Evolutionary conservation across 1,284 basidiomycete genomes (phyloP).

Genomic region (Boletus sp.): DNA sequence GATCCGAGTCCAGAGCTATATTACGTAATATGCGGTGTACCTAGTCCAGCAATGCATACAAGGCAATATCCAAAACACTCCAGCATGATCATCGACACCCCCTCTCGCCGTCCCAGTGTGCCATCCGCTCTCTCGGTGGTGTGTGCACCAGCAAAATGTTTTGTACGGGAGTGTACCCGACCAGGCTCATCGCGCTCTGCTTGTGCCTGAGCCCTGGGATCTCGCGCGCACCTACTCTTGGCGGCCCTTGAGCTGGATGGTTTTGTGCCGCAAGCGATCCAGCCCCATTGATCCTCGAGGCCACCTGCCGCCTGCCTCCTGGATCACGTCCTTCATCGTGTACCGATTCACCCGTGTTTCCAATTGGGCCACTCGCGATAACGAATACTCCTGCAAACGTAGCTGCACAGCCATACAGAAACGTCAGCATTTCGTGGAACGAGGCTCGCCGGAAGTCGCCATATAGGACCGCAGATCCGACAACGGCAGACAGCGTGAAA

Average conservation of each 20-base stretch:
- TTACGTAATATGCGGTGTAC: no score
- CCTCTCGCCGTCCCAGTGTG: slow-evolving; percentile 13
- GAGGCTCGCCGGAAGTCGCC: slow-evolving; percentile 83
- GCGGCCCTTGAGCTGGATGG: slow-evolving; percentile 43
- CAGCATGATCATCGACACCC: neutral
- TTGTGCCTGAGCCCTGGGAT: slow-evolving; percentile 46
- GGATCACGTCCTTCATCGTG: slow-evolving; percentile 27
- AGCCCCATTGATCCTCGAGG: slow-evolving; percentile 32
- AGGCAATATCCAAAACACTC: neutral
- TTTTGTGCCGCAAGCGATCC: slow-evolving; percentile 36
- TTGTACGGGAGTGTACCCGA: slow-evolving; percentile 72
- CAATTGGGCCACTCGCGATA: slow-evolving; percentile 55
- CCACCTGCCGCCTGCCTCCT: slow-evolving; percentile 31
- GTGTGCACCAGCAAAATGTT: slow-evolving; percentile 61
- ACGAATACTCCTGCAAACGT: slow-evolving; percentile 87
- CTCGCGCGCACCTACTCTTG: slow-evolving; percentile 38
- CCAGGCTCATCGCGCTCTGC: slow-evolving; percentile 54
- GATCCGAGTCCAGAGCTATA: no score
- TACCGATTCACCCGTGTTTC: slow-evolving; percentile 21
- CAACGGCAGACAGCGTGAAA: slow-evolving; percentile 82
- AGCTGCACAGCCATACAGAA: slow-evolving; percentile 76
- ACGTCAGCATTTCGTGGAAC: slow-evolving; percentile 83
- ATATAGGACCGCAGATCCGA: slow-evolving; percentile 91
- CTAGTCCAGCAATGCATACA: neutral
- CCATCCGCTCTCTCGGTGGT: slow-evolving; percentile 50